Conservation (phyloP, 306 rosid genomes). For the Cucurbita ficifolia region DNA sequence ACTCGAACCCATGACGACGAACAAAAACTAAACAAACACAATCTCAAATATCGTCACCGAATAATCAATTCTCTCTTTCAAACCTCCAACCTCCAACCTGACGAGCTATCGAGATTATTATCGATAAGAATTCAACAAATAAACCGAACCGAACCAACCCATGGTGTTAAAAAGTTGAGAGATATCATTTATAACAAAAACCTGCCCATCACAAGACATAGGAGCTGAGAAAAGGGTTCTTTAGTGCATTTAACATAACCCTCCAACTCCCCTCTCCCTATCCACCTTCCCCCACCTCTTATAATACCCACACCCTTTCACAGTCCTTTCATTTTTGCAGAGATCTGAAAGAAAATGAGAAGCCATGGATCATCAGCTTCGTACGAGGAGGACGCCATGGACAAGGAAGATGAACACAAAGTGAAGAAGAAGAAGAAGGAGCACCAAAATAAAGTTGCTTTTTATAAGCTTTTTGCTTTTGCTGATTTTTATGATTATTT, state of each 20-base stretch:
- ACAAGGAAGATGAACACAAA: slow-evolving; percentile 1
- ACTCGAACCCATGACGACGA: too few species aligned
- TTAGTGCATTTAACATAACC: neutral
- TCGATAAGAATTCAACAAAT: too few species aligned
- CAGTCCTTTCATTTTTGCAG: too few species aligned
- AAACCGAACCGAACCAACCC: too few species aligned
- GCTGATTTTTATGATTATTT: slow-evolving; percentile 68
- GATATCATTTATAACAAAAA: neutral
- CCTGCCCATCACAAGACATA: neutral
- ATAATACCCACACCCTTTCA: neutral
- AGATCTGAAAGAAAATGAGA: neutral
- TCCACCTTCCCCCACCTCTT: neutral
- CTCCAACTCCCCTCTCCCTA: neutral
- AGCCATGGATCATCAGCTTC: slow-evolving; percentile 5
- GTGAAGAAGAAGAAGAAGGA: slow-evolving; percentile 8
- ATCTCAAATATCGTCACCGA: too few species aligned
- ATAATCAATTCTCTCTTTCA: too few species aligned
- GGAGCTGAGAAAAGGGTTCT: too few species aligned
- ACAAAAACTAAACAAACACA: too few species aligned
- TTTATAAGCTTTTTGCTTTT: slow-evolving; percentile 53
- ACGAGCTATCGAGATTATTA: too few species aligned
- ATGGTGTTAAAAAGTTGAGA: too few species aligned
- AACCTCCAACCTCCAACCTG: too few species aligned
- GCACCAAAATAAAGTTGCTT: slow-evolving; percentile 27
- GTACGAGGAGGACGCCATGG: neutral